Conservation (phyloP, 257 asterid species). For the Solanum chmielewskii region DNA sequence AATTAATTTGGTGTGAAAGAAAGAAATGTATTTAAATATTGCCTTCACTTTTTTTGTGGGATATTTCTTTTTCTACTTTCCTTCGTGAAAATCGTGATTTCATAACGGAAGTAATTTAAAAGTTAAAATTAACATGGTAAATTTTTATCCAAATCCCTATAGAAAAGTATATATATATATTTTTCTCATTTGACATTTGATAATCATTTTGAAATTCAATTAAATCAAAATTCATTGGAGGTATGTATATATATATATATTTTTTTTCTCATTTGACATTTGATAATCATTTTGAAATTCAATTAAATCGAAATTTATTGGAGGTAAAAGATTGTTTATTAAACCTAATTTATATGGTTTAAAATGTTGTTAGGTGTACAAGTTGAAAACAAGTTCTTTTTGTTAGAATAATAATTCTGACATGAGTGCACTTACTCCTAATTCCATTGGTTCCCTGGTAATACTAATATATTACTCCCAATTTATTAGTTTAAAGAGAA, state of each 20-base stretch:
- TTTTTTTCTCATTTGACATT: not conserved
- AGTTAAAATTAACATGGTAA: not conserved
- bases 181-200: not conserved
- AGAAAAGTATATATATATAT: not conserved
- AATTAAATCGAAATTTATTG: not conserved
- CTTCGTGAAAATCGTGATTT: not conserved
- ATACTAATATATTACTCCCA: not conserved
- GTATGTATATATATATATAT: not conserved
- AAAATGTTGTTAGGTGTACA: not conserved
- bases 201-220: not conserved
- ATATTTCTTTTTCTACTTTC: not conserved
- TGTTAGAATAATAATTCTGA: slow-evolving; percentile 7
- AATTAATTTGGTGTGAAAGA: not conserved
- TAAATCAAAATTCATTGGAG: not conserved
- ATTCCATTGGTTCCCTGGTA: slow-evolving; percentile 22
- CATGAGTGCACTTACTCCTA: slow-evolving; percentile 29
- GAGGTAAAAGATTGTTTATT: not conserved
- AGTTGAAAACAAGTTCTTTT: not conserved
- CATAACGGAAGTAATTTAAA: not conserved
- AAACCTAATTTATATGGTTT: not conserved
- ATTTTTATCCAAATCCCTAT: not conserved
- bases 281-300: not conserved
- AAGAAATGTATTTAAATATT: not conserved
- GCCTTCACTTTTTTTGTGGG: not conserved
- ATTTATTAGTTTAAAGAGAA: not conserved